Conservation (phyloP, 2,329 filamentous ascomycete genomes). For the Xylaria sp. region DNA sequence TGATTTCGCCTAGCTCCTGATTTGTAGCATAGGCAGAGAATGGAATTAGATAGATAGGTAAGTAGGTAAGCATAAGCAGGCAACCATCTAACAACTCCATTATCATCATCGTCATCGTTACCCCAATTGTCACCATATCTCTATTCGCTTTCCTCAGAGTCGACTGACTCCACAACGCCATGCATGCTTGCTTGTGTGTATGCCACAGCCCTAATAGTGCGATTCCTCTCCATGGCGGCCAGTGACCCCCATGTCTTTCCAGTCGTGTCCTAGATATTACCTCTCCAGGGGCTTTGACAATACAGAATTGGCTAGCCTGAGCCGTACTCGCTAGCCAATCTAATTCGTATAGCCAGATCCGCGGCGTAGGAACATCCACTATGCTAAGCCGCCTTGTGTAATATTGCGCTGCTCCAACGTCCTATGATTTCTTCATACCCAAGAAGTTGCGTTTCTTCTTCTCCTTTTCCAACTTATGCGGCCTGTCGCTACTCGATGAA, state of each 20-base stretch:
- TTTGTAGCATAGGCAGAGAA: background rate
- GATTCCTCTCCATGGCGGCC: background rate
- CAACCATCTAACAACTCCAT: conserved; percentile 5
- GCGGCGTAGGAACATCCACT: background rate
- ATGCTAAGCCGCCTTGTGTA: background rate
- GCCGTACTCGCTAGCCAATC: conserved; percentile 18
- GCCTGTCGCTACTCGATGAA: conserved; percentile 51
- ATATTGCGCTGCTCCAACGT: background rate
- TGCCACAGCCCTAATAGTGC: background rate
- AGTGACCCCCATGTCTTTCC: background rate
- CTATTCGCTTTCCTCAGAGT: too few relatives aligned
- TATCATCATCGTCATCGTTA: conserved; percentile 1
- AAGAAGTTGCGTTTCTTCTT: conserved; percentile 72
- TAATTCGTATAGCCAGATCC: background rate
- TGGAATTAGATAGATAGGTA: background rate
- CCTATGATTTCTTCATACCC: conserved; percentile 65
- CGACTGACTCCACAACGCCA: conserved; percentile 22
- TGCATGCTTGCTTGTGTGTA: conserved; percentile 21
- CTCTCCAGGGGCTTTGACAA: background rate
- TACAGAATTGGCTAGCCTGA: background rate
- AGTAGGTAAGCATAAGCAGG: background rate
- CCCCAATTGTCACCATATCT: too few relatives aligned
- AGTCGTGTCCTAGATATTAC: background rate
- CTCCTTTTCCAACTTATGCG: conserved; percentile 64
- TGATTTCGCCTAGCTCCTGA: background rate